These are phyloP conservation scores for Botrytis fragariae DNA, from an alignment of 2,329 filamentous ascomycete genomes.

Conservation along the genomic window DNA sequence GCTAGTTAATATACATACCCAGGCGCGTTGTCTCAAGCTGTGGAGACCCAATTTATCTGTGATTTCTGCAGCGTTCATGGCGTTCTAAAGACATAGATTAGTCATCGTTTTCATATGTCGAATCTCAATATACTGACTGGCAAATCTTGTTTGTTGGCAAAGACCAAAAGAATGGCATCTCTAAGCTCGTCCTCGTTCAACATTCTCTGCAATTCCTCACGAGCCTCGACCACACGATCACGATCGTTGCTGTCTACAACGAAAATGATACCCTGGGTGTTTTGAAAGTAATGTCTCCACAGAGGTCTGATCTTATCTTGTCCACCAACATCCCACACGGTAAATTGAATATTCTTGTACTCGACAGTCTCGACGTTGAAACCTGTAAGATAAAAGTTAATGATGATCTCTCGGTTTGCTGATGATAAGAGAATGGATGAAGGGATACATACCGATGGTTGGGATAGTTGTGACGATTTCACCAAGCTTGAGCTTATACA, in stretches of 20 bases:
- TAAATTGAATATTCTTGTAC: constrained; percentile 99
- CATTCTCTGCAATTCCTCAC: constrained; percentile 96
- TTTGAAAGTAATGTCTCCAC: constrained; percentile 99
- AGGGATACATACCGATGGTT: constrained; percentile 75
- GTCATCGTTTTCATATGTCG: constrained; percentile 8
- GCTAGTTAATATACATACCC: constrained; percentile 66
- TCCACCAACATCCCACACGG: constrained; percentile 99
- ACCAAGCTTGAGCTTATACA: constrained; percentile 99
- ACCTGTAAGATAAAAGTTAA: constrained; percentile 49
- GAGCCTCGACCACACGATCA: constrained; percentile 94
- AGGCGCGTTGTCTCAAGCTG: constrained; percentile 96
- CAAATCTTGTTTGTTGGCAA: constrained; percentile 99
- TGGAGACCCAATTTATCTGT: constrained; percentile 99
- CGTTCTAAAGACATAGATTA: constrained; percentile 62
- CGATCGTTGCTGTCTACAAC: constrained; percentile 99
- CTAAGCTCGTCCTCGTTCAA: constrained; percentile 98
- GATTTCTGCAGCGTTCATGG: constrained; percentile 99
- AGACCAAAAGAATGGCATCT: constrained; percentile 93
- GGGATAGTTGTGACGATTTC: constrained; percentile 99
- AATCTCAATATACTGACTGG: constrained; percentile 60
- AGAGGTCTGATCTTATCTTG: constrained; percentile 99
- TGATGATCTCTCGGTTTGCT: constrained; percentile 27
- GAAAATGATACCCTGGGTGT: constrained; percentile 99
- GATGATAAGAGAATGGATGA: constrained; percentile 7
- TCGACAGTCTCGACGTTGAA: constrained; percentile 99